A percentile compares a stretch with the other conserved stretches of the same genome.
phyloP scores from a whole-genome alignment of 164 flowering plant species.

The Vitis rotundifolia region DNA sequence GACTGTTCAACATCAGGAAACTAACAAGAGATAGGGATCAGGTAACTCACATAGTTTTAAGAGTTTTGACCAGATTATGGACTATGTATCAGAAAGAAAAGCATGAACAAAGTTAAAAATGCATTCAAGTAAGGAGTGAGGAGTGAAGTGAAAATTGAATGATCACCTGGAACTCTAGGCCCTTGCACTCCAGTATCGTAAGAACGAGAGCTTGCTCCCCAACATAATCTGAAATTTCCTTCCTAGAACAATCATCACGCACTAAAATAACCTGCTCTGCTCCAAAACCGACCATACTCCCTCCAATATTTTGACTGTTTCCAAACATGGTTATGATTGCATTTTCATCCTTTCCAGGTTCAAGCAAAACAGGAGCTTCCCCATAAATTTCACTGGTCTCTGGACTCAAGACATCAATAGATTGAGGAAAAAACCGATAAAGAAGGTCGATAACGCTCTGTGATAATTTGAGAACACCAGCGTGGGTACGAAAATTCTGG shows the following conservation, averaged over 20 bases:
- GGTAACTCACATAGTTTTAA: no score
- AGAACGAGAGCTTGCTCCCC: conserved; percentile 80
- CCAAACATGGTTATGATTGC: conserved; percentile 66
- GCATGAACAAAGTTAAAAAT: no score
- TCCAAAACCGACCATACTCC: conserved; percentile 57
- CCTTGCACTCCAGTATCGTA: conserved; percentile 82
- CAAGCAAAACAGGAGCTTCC: conserved; percentile 70
- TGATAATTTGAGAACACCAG: conserved; percentile 64
- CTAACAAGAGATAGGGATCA: no score
- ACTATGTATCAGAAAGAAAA: no score
- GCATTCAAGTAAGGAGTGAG: no score
- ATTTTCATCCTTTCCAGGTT: conserved; percentile 56
- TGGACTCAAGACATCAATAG: conserved; percentile 53
- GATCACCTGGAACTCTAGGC: conserved; percentile 78
- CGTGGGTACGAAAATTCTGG: conserved; percentile 81
- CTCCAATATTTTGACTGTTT: conserved; percentile 26
- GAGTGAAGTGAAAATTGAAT: background rate
- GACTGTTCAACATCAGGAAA: no score
- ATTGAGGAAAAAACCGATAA: conserved; percentile 57
- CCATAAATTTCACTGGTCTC: conserved; percentile 73
- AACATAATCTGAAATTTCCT: conserved; percentile 39
- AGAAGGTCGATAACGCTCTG: conserved; percentile 68
- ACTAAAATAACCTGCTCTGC: conserved; percentile 89
- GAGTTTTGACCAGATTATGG: no score
- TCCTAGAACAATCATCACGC: conserved; percentile 56